Evolutionary conservation across 805 yeast species (phyloP).

Genomic region (Myxozyma udenii): DNA sequence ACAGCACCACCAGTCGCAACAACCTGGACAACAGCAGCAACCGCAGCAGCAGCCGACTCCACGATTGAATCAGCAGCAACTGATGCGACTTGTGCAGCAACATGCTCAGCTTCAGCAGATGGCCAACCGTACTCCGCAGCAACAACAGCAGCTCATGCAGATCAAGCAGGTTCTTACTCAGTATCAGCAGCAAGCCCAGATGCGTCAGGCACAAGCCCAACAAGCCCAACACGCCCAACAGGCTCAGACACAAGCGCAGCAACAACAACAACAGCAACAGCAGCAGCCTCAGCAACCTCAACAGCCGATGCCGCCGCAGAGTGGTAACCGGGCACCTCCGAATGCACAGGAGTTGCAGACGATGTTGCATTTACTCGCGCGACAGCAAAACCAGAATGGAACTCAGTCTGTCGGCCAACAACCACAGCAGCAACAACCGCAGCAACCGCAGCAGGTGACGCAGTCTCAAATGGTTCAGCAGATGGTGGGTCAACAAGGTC

Average conservation of each 20-base stretch:
- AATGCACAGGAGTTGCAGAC: conserved; percentile 20
- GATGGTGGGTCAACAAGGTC: conserved; percentile 2
- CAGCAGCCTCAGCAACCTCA: conserved; percentile 5
- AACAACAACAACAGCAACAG: conserved; percentile 2
- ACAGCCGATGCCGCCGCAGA: neutral
- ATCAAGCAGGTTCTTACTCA: conserved; percentile 23
- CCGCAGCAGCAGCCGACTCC: conserved; percentile 22
- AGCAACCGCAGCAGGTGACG: conserved; percentile 10
- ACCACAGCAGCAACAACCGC: conserved; percentile 7
- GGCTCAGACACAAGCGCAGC: conserved; percentile 18
- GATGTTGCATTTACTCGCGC: conserved; percentile 11
- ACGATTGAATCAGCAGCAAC: conserved; percentile 25
- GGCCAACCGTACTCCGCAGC: conserved; percentile 11
- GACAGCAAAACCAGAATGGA: conserved; percentile 17
- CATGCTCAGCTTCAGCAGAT: conserved; percentile 4
- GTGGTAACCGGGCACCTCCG: neutral
- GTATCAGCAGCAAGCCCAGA: neutral
- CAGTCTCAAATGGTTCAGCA: too few species aligned
- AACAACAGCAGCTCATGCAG: conserved; percentile 12
- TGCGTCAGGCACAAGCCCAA: conserved; percentile 11
- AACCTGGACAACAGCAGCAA: too few species aligned
- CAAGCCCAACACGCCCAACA: neutral
- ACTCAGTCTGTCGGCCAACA: conserved; percentile 17
- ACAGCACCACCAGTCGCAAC: neutral
- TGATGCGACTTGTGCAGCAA: conserved; percentile 4